Conservation (phyloP, 1,284 basidiomycete genomes). For the Phlebopus sp. region DNA sequence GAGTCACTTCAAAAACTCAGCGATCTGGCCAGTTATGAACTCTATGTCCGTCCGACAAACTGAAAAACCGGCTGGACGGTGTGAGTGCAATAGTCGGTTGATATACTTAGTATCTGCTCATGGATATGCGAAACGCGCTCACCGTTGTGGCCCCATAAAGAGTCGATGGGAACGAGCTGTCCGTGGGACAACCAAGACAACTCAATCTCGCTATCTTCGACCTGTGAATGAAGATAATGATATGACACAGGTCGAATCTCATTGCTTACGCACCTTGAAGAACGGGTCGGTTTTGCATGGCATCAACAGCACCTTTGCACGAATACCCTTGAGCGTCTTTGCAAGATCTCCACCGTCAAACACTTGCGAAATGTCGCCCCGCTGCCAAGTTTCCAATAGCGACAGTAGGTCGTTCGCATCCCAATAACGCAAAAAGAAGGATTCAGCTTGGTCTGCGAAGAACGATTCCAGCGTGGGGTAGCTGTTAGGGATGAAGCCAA, state of each 20-base stretch:
- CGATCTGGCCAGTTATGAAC: neutral
- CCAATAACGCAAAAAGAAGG: slow-evolving; percentile 40
- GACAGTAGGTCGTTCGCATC: slow-evolving; percentile 54
- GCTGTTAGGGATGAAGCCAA: slow-evolving; percentile 23
- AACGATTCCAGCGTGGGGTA: slow-evolving; percentile 47
- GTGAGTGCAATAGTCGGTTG: neutral
- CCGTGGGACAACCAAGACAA: slow-evolving; percentile 37
- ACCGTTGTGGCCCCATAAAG: slow-evolving; percentile 5
- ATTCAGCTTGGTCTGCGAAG: slow-evolving; percentile 48
- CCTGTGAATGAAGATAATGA: slow-evolving; percentile 27
- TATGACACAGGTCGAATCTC: neutral
- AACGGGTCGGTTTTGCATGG: slow-evolving; percentile 56
- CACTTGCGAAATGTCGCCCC: slow-evolving; percentile 47
- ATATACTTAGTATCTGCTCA: neutral
- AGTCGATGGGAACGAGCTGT: neutral
- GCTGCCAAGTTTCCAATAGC: slow-evolving; percentile 51
- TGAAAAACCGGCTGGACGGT: neutral
- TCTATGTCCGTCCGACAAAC: neutral
- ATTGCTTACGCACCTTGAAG: slow-evolving; percentile 40
- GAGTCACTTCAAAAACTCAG: slow-evolving; percentile 1
- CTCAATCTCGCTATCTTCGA: slow-evolving; percentile 52
- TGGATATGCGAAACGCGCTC: slow-evolving; percentile 4
- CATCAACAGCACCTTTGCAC: slow-evolving; percentile 52
- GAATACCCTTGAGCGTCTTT: slow-evolving; percentile 38
- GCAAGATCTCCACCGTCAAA: slow-evolving; percentile 40